Evolutionary conservation across 176 grass and related monocot genomes (phyloP), one percentile per base, ranked within the genome.

Genomic region (Juncus inflexus): DNA sequence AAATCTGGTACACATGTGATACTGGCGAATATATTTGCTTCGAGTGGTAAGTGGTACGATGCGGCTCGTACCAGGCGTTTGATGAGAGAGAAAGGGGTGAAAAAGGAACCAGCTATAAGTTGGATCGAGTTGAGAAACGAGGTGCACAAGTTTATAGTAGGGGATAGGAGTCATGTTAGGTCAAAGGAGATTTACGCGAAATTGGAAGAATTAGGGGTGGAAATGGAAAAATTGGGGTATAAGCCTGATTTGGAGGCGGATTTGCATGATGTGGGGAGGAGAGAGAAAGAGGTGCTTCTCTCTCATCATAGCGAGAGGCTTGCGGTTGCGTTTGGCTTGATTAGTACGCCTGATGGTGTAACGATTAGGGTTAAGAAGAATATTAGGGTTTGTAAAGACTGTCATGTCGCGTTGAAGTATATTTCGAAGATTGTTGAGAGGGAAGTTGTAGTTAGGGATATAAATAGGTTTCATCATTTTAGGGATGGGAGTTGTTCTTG

Each of bases 81-180:
- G 72, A 97, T 97, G 92, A 80, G 76, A 65, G 74, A 89, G 15
- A 79, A 57, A 52, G 81, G 75, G 10, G 60, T 91, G 37, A 89
- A 72, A 74, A 89, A 96, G 74, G 77, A 97, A 50, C 79, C 82
- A 61, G 92, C 84, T 38, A 89, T 89, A 76, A 97, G 92, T 45
- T 97, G 92, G 92, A 78, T 97, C n/a, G 92, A 97, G 77, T 12
- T 75, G 61, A 97, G 91, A 76, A 80, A 86, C 60, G 81, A 68
- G 72, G 83, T 91, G 64, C 88, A 91, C 69, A 89, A 87, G 64
- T 97, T 86, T 73, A 79, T 86, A 69, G 87, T 89, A 11, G 85
- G 85, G 42, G 90, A 95, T 58, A 81, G 80, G 59, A 84, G 67
- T 63, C 90, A 95, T 59, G 67, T 58, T 12, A 86, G 74, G 60